Base-by-base conservation (phyloP, 2,329 filamentous ascomycete genomes). In the Neopestalotiopsis clavispora region DNA sequence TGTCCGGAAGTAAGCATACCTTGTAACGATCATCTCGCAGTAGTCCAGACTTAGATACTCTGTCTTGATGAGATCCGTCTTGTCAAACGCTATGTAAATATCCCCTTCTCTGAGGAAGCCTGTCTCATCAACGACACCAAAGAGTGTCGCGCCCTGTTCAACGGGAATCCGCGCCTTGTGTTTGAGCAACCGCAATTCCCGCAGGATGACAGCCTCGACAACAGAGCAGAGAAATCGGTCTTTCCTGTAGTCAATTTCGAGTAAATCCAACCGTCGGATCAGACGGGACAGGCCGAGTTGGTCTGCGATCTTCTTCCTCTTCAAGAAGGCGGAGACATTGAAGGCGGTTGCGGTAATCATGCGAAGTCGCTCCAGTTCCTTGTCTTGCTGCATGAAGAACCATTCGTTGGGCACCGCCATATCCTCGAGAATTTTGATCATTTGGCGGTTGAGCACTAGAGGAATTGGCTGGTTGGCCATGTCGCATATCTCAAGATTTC, bases 391-490 rank as follows among this genome's bases (percentile, higher is more conserved):
- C 0, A 83, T 74, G 12, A 91, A 75, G 72, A 97, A 95, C 77
- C 87, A 91, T 0, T 79, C 68, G 1, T 81, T 75, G 0, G 83
- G 76, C 0, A 92, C 89, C 0, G 86, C 85, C 78, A 95, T 89
- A 72, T 97, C 94, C 75, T 97, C 94, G 0, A 97, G 78, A 4
- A 97, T 94, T 77, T 97, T 97, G 80, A 97, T 94, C 70, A 95
- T 84, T 72, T 93, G 93, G 0, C 92, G 89, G 74, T 97, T 97
- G 1, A 97, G 85, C 20, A 90, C 88, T 72, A 95, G 84, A 0
- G 87, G 87, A 6, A 95, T 84, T 0, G 92, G 90, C 65, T 85
- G 89, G 49, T 88, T 89, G 0, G 89, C 90, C 57, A 89, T 85
- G 61, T 91, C 92, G 74, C 92, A 95, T 59, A 94, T 93, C 69